Base-by-base conservation (phyloP, 768 basidiomycete genomes). In the Suillus subluteus region DNA sequence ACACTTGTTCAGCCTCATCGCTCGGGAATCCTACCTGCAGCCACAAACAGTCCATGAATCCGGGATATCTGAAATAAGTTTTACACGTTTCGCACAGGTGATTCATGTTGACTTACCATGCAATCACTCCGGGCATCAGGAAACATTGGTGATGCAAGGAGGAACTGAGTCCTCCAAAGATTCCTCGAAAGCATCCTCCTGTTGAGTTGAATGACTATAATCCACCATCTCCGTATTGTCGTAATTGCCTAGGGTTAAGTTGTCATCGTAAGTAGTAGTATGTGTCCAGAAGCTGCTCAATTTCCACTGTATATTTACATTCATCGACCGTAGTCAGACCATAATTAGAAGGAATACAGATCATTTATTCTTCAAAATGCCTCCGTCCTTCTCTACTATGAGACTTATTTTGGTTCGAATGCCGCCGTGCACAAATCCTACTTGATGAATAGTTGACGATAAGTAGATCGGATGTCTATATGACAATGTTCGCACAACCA, bases 1-100 rank as follows among this genome's bases (percentile, higher is more conserved):
- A n/a, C n/a, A n/a, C n/a, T n/a, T n/a, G 0, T 6, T 44, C 26
- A 76, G 76, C 43, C 63, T 76, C 6, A 66, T 76, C 66, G 72
- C 75, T 48, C 76, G 71, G 37, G 69, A 70, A 37, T 78, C 76
- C 21, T 78, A 75, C 41, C 66, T 78, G 37, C 15, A 35, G 43
- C 56, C 62, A 40, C 58, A 40, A 8, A 58, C 23, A 58, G 4
- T 16, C 23, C 58, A 40, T 7, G 38, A 40, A 38, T 2, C n/a
- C 13, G 58, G 26, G 6, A 16, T 26, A 26, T 16, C 38, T 21
- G 15, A 23, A 38, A 58, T 58, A 15, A 6, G n/a, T 26, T 58
- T 58, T 40, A 38, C 15, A 38, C 38, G n/a, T 40, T 58, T 40
- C 37, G 16, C 58, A 38, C 23, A 26, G 15, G 38, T 16, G 7